These are phyloP conservation scores for Ophiostoma populinum DNA, from an alignment of 2,329 filamentous ascomycete species.

Conservation along the genomic window DNA sequence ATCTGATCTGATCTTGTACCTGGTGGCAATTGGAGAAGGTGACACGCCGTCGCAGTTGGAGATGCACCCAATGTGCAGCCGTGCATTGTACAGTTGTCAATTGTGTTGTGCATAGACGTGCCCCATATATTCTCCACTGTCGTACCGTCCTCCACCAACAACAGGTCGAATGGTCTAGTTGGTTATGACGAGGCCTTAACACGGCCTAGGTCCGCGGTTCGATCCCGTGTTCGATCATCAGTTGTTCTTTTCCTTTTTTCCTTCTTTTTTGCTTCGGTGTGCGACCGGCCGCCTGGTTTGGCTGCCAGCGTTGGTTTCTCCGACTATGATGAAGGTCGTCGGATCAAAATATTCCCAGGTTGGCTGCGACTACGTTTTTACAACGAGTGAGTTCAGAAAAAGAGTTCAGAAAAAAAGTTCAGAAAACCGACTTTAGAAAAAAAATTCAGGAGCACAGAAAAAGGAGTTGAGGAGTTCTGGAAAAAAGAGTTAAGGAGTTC, in stretches of 20 bases:
- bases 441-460: too few relatives aligned
- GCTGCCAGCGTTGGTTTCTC: too few relatives aligned
- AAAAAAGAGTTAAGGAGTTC: too few relatives aligned
- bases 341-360: too few relatives aligned
- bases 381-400: too few relatives aligned
- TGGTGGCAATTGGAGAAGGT: background rate
- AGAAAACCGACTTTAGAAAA: too few relatives aligned
- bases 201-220: slow-evolving; percentile 2
- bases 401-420: too few relatives aligned
- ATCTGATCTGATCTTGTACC: background rate
- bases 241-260: background rate
- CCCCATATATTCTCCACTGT: background rate
- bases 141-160: background rate
- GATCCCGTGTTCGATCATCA: slow-evolving; percentile 2
- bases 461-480: too few relatives aligned
- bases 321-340: too few relatives aligned
- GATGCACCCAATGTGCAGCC: background rate
- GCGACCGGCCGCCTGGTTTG: too few relatives aligned
- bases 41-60: background rate
- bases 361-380: too few relatives aligned
- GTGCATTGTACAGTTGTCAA: background rate
- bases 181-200: slow-evolving; percentile 3
- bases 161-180: slow-evolving; percentile 3
- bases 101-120: background rate
- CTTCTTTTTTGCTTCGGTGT: too few relatives aligned